These are phyloP conservation scores for Croton laevigatus DNA, from an alignment of 441 rosid species.

Conservation along the genomic window DNA sequence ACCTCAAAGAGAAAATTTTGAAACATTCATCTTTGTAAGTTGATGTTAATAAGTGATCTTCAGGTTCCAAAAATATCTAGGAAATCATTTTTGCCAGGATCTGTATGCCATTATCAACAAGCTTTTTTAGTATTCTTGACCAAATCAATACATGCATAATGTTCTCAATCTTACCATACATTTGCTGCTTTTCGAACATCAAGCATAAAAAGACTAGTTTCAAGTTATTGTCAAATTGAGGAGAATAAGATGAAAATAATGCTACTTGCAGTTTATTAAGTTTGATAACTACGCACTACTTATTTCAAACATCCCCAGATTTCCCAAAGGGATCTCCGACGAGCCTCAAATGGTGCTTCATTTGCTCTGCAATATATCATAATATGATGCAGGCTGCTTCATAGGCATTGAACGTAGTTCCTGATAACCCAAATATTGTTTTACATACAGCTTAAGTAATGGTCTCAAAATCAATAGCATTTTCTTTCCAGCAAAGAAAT, in stretches of 20 bases:
- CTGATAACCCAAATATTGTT: slow-evolving; percentile 34
- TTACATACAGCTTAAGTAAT: not conserved
- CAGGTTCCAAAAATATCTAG: too few species aligned
- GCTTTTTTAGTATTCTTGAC: too few species aligned
- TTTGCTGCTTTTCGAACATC: not conserved
- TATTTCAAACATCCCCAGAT: not conserved
- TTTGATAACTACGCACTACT: not conserved
- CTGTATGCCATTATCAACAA: too few species aligned
- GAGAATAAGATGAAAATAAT: not conserved
- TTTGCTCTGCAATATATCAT: slow-evolving; percentile 47
- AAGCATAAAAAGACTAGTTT: not conserved
- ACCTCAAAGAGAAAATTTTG: not conserved
- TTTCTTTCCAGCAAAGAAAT: not conserved
- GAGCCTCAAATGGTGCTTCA: slow-evolving; percentile 7
- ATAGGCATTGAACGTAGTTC: slow-evolving; percentile 49
- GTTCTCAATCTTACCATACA: not conserved
- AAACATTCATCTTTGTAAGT: not conserved
- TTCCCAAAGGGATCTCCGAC: not conserved
- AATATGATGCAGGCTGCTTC: slow-evolving; percentile 60
- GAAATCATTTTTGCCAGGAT: too few species aligned
- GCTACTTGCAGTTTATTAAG: not conserved
- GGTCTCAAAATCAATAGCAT: not conserved
- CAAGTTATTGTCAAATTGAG: not conserved
- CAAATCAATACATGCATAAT: too few species aligned
- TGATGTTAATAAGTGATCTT: too few species aligned